These are phyloP conservation scores for Penicillium sp. DNA, from an alignment of 2,329 filamentous ascomycete species.

Conservation along the genomic window DNA sequence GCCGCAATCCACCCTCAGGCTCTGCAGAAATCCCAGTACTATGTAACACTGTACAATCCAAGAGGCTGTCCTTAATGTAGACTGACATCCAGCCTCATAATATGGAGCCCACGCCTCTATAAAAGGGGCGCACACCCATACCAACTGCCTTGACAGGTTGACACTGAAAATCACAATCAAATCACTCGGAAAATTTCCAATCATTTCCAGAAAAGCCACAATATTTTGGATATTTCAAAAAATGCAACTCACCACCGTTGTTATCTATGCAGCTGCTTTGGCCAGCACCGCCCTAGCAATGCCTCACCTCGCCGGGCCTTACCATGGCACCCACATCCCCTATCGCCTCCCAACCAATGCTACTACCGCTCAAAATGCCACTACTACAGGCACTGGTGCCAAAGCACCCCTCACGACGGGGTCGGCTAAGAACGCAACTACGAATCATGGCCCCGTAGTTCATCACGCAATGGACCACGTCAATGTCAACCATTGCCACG, in stretches of 20 bases:
- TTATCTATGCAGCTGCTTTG: conserved; percentile 15
- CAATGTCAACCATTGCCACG: conserved; percentile 21
- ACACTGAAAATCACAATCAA: not conserved
- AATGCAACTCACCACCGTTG: conserved; percentile 24
- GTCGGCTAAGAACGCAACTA: conserved; percentile 3
- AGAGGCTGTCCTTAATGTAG: not conserved
- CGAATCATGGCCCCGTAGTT: not conserved
- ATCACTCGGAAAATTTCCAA: not conserved
- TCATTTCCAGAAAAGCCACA: not conserved
- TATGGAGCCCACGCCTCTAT: not conserved
- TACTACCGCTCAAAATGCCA: conserved; percentile 17
- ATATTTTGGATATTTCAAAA: not conserved
- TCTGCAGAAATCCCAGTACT: not conserved
- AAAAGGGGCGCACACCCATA: conserved; percentile 7
- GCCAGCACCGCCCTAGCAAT: conserved; percentile 17
- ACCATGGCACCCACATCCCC: conserved; percentile 16
- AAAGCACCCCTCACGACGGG: conserved; percentile 14
- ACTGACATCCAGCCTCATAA: conserved; percentile 1
- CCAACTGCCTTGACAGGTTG: not conserved
- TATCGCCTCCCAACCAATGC: conserved; percentile 14
- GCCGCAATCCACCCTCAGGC: not conserved
- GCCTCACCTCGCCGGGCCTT: conserved; percentile 19
- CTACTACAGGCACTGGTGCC: conserved; percentile 14
- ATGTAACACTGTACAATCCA: conserved; percentile 13
- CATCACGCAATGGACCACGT: conserved; percentile 5